These are phyloP conservation scores for Areca catechu DNA, from an alignment of 176 grass and related monocot genomes.

Conservation along the genomic window DNA sequence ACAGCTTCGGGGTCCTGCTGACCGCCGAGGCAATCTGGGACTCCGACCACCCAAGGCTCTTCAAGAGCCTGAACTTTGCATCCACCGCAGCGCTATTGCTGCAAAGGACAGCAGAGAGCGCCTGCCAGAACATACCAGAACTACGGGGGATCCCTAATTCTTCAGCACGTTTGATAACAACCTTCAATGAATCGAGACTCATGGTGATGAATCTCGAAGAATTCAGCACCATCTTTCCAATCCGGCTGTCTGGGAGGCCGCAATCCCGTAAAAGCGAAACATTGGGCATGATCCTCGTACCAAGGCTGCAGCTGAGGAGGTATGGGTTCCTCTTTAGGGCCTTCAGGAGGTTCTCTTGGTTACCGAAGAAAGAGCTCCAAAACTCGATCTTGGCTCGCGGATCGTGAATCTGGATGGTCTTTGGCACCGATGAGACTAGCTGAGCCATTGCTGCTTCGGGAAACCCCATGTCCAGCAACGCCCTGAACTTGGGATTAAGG, in stretches of 20 bases:
- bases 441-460: not conserved
- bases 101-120: not conserved
- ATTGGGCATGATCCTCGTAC: not conserved
- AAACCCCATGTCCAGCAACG: not conserved
- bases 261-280: not conserved
- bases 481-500: not conserved
- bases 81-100: not conserved
- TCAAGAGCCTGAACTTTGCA: not conserved
- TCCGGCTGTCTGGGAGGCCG: not conserved
- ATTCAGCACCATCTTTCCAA: not conserved
- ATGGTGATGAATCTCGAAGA: not conserved
- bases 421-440: not conserved
- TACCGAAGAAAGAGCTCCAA: not conserved
- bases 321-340: not conserved
- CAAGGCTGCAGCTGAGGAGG: not conserved
- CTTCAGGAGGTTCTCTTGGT: not conserved
- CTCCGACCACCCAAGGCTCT: slow-evolving; percentile 32
- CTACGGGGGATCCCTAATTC: not conserved
- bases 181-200: not conserved
- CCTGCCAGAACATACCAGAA: not conserved
- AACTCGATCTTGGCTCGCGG: not conserved
- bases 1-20: slow-evolving; percentile 22
- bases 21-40: slow-evolving; percentile 26
- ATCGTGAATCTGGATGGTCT: not conserved
- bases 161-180: not conserved